Evolutionary conservation across 2,329 filamentous ascomycete species (phyloP), one percentile per base, ranked within the genome.

Genomic region (Leptographium galeiforme): DNA sequence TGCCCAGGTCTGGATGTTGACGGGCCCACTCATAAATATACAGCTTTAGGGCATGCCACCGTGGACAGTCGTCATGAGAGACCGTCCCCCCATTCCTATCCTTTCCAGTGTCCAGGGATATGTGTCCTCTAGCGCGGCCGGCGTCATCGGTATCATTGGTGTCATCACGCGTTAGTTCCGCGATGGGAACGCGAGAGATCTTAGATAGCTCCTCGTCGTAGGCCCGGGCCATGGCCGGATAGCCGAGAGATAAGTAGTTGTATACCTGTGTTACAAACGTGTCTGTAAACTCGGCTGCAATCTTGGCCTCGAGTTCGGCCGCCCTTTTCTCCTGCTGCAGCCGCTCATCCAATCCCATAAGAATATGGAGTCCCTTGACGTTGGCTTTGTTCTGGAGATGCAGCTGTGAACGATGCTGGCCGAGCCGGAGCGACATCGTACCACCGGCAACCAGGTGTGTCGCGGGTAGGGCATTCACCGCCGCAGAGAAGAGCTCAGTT

Each of bases 161-260:
- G 64, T 96, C 90, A 62, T 91, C 83, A 50, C 76, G 74, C 57
- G 83, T 73, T 47, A 97, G 75, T 53, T 90, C 84, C 3, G 76
- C 72, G 8, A 91, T 64, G 1, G 78, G 65, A 8, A 95, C 81
- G 11, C 77, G 75, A 36, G 84, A 86, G 54, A 96, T 94, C 64
- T 86, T 88, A 60, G 83, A 81, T 19, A 97, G 74, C 70, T 97
- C 91, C 12, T 83, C 78, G 63, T 97, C 91, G 63, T 87, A 97
- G 40, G 80, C 77, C 25, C 85, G 81, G 12, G 90, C 91, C 62
- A 89, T 81, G 38, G 87, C 84, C 4, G 91, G 90, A 66, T 96
- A 96, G 6, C 91, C 91, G 6, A 97, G 77, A 0, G 89, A 95
- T 16, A 97, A 76, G 67, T 97, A 97, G 67, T 97, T 96, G 75